Conservation (phyloP, 1,284 basidiomycete genomes). For the Leccinum variabile region DNA sequence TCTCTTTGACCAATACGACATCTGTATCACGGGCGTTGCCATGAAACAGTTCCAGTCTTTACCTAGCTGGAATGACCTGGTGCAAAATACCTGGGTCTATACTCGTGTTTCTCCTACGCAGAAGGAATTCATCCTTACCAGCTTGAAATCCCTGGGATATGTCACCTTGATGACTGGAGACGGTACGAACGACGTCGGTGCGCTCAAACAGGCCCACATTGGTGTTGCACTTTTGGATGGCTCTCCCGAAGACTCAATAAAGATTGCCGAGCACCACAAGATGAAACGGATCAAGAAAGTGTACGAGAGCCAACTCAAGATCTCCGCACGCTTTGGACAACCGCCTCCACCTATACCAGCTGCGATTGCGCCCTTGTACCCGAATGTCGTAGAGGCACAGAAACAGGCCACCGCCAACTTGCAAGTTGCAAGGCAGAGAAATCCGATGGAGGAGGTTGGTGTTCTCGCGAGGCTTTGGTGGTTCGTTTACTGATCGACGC, state of each 20-base stretch:
- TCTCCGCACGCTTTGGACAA: slow-evolving; percentile 87
- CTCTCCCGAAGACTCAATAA: slow-evolving; percentile 85
- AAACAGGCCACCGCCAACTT: slow-evolving; percentile 68
- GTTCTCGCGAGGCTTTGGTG: not conserved
- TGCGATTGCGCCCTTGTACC: slow-evolving; percentile 80
- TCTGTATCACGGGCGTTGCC: slow-evolving; percentile 91
- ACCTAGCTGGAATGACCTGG: slow-evolving; percentile 72
- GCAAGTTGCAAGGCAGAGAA: slow-evolving; percentile 67
- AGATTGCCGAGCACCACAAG: slow-evolving; percentile 89
- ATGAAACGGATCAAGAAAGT: slow-evolving; percentile 91
- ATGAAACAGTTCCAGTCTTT: slow-evolving; percentile 76
- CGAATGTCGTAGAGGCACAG: slow-evolving; percentile 89
- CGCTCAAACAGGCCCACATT: slow-evolving; percentile 94
- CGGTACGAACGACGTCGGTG: slow-evolving; percentile 96
- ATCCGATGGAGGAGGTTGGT: slow-evolving; percentile 87
- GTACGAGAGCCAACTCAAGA: slow-evolving; percentile 90
- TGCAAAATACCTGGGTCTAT: slow-evolving; percentile 95
- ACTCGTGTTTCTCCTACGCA: slow-evolving; percentile 94
- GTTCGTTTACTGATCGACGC: slow-evolving; percentile 6
- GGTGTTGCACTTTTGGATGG: slow-evolving; percentile 93
- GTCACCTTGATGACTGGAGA: slow-evolving; percentile 95
- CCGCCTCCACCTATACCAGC: slow-evolving; percentile 88
- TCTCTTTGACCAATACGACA: slow-evolving; percentile 85
- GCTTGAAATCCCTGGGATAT: slow-evolving; percentile 85
- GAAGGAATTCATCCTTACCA: slow-evolving; percentile 91